Evolutionary conservation across 768 basidiomycete species (phyloP).

Genomic region (Tylopilus sp.): DNA sequence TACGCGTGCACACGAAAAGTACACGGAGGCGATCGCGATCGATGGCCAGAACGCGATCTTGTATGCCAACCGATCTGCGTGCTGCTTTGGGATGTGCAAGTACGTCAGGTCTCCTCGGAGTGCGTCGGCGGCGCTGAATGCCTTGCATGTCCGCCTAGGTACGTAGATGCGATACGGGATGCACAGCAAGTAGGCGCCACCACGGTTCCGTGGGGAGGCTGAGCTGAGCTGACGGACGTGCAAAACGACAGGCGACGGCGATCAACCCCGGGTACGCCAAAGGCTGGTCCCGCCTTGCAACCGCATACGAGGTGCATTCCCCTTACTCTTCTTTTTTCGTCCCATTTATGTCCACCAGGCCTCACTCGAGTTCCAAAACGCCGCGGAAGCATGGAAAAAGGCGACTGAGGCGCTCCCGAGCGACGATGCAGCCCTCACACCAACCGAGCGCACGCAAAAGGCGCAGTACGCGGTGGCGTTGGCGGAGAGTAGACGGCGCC

Average conservation of each 20-base stretch:
- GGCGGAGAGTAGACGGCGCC: not conserved
- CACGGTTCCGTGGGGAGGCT: too few species aligned
- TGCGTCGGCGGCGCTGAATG: too few species aligned
- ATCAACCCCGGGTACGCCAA: slow-evolving; percentile 1
- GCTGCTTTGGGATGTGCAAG: not conserved
- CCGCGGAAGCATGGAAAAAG: not conserved
- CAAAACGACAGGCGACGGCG: not conserved
- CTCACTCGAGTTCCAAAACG: not conserved
- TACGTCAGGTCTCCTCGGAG: not conserved
- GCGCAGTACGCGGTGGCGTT: not conserved
- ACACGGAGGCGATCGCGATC: slow-evolving; percentile 3
- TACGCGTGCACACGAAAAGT: not conserved
- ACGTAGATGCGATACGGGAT: not conserved
- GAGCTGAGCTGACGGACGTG: not conserved
- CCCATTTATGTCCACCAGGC: not conserved
- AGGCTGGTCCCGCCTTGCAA: slow-evolving; percentile 1
- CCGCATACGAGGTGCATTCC: not conserved
- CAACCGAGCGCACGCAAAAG: not conserved
- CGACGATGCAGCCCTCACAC: not conserved
- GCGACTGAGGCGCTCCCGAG: not conserved
- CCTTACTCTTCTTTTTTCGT: too few species aligned
- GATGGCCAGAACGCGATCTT: not conserved
- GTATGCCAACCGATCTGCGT: not conserved
- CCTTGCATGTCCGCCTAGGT: not conserved
- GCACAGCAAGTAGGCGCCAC: not conserved